Evolutionary conservation across 495 filamentous ascomycete genomes (phyloP).

Genomic region (Pyrenula massariospora): DNA sequence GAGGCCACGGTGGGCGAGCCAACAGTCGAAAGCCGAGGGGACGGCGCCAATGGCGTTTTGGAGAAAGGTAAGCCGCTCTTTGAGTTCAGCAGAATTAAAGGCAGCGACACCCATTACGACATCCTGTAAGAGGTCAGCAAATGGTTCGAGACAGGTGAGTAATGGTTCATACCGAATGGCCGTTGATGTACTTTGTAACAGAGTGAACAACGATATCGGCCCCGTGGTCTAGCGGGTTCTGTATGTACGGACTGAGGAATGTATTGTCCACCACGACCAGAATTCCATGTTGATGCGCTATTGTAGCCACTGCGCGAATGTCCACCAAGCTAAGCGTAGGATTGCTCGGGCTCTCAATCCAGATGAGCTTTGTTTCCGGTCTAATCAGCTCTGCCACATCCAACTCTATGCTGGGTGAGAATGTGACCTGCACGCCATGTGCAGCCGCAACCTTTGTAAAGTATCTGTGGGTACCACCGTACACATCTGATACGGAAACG

Average conservation of each 20-base stretch:
- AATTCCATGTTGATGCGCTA: slow-evolving; percentile 80
- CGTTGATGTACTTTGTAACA: slow-evolving; percentile 99
- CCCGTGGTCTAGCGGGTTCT: slow-evolving; percentile 90
- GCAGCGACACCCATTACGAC: slow-evolving; percentile 97
- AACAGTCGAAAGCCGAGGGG: slow-evolving; percentile 90
- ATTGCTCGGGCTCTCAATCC: slow-evolving; percentile 95
- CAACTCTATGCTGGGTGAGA: slow-evolving; percentile 80
- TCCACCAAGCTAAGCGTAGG: slow-evolving; percentile 87
- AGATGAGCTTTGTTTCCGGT: slow-evolving; percentile 85
- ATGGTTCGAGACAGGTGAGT: not conserved
- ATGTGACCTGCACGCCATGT: slow-evolving; percentile 89
- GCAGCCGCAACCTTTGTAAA: slow-evolving; percentile 96
- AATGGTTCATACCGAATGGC: slow-evolving; percentile 52
- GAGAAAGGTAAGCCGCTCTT: slow-evolving; percentile 71
- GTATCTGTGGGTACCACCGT: slow-evolving; percentile 95
- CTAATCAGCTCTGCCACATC: slow-evolving; percentile 75
- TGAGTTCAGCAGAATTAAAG: slow-evolving; percentile 77
- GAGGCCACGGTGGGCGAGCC: slow-evolving; percentile 95
- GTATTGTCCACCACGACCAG: slow-evolving; percentile 98
- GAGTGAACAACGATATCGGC: slow-evolving; percentile 98
- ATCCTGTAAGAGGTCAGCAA: slow-evolving; percentile 42
- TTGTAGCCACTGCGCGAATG: slow-evolving; percentile 68
- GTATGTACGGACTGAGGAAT: slow-evolving; percentile 89
- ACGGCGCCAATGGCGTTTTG: slow-evolving; percentile 97
- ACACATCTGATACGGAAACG: slow-evolving; percentile 92